phyloP scores from a whole-genome alignment of 2,329 filamentous ascomycete genomes.

The Xylariaceae sp. region DNA sequence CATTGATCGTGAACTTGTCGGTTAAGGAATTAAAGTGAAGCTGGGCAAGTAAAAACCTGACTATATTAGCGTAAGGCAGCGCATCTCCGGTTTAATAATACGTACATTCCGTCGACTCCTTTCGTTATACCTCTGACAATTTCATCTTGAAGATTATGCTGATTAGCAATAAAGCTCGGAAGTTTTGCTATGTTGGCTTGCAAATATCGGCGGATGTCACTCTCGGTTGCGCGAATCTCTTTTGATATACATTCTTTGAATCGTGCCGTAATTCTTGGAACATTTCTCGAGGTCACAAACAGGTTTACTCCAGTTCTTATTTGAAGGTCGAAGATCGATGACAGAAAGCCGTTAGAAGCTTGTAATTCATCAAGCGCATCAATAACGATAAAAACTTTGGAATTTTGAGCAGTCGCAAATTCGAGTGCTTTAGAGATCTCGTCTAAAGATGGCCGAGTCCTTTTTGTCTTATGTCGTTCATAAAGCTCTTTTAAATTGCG shows the following conservation, averaged over 20 bases:
- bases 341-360: background rate
- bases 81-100: slow-evolving; percentile 1
- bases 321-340: background rate
- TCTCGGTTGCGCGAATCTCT: slow-evolving; percentile 15
- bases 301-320: background rate
- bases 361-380: slow-evolving; percentile 21
- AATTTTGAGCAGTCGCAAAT: background rate
- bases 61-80: slow-evolving; percentile 1
- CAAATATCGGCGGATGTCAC: slow-evolving; percentile 7
- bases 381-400: slow-evolving; percentile 9
- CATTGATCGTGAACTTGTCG: slow-evolving; percentile 41
- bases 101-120: slow-evolving; percentile 43
- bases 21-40: slow-evolving; percentile 45
- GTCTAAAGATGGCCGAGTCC: slow-evolving; percentile 1
- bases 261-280: background rate
- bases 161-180: slow-evolving; percentile 22
- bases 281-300: slow-evolving; percentile 9
- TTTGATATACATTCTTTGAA: background rate
- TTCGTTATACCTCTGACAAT: slow-evolving; percentile 34
- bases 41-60: slow-evolving; percentile 48
- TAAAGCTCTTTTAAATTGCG: slow-evolving; percentile 39
- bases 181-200: slow-evolving; percentile 30
- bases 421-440: background rate
- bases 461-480: background rate
- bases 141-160: slow-evolving; percentile 29